Evolutionary conservation across 768 basidiomycete genomes (phyloP), one percentile per base, ranked within the genome.

Genomic region (Lactifluus volemus): DNA sequence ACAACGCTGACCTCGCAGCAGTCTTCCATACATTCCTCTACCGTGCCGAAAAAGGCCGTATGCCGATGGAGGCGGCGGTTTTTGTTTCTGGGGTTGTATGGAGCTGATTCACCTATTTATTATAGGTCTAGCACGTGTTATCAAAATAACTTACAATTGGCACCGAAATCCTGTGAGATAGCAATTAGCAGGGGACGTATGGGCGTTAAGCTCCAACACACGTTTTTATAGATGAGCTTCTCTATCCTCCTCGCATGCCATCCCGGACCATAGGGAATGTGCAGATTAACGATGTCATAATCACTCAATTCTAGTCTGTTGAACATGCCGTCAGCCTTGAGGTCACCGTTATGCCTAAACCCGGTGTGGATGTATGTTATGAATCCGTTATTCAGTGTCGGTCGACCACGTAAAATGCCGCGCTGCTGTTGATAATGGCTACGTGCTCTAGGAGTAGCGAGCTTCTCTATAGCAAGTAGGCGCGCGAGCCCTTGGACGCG

Each of bases 31-130:
- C 79, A 80, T 60, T 86, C 83, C 54, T 75, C 66, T 67, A 81
- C 76, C 0, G 77, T 81, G 6, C 84, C 84, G 61, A 84, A 84
- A 70, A 83, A 85, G 1, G 83, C 83, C 9, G 81, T 78, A 63
- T 86, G 83, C 34, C 83, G 81, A 73, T 86, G 84, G 3, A 86
- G 75, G 3, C 78, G 73, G 12, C 83, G 74, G 11, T 75, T 77
- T 63, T 84, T 81, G 70, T 85, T 84, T 72, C 82, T 84, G 2
- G 82, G 82, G 58, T 84, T 84, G 69, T 78, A 85, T 1, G 81
- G 80, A 3, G 82, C 81, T 83, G 17, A 11, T 12, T 25, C 15
- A 29, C 14, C n/a, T 14, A 42, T 10, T 58, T 38, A 44, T 12
- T 12, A 32, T 15, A 19, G n/a, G 21, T 41, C 1, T 12, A 17